Conservation (phyloP, 768 basidiomycete species). For the Tricholoma flavovirens region DNA sequence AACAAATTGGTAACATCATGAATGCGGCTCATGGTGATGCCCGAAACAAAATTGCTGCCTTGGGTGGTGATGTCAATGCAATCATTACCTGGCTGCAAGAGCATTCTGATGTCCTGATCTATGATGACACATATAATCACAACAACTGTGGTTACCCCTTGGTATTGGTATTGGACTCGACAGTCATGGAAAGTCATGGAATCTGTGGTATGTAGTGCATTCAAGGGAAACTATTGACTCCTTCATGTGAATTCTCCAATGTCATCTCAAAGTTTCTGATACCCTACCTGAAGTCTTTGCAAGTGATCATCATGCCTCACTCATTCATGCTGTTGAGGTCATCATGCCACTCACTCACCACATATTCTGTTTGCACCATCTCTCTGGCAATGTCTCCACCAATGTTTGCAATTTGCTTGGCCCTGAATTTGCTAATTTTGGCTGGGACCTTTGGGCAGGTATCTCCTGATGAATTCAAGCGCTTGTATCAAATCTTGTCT, state of each 20-base stretch:
- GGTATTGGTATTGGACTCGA: too few species aligned
- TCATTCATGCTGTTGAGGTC: conserved; percentile 4
- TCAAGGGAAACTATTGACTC: conserved; percentile 9
- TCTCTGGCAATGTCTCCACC: conserved; percentile 19
- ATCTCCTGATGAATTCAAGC: conserved; percentile 26
- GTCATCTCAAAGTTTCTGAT: conserved; percentile 9
- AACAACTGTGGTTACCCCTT: too few species aligned
- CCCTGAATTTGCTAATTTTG: conserved; percentile 16
- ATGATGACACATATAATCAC: too few species aligned
- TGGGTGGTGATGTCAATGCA: too few species aligned
- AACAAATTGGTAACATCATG: too few species aligned
- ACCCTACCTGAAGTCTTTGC: conserved; percentile 3
- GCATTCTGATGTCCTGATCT: too few species aligned
- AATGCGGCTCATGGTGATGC: too few species aligned
- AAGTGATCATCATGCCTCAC: conserved; percentile 8
- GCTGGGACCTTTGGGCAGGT: conserved; percentile 22
- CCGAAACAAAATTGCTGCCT: too few species aligned
- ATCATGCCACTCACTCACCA: conserved; percentile 7
- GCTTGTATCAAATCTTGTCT: conserved; percentile 13
- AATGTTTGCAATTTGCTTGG: conserved; percentile 16
- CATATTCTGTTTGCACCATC: conserved; percentile 23
- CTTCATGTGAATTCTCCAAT: conserved; percentile 16
- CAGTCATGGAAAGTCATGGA: too few species aligned
- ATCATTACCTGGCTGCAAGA: too few species aligned
- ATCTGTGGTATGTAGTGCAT: too few species aligned